phyloP scores from a whole-genome alignment of 2,329 filamentous ascomycete genomes.

The Claviceps citrina region DNA sequence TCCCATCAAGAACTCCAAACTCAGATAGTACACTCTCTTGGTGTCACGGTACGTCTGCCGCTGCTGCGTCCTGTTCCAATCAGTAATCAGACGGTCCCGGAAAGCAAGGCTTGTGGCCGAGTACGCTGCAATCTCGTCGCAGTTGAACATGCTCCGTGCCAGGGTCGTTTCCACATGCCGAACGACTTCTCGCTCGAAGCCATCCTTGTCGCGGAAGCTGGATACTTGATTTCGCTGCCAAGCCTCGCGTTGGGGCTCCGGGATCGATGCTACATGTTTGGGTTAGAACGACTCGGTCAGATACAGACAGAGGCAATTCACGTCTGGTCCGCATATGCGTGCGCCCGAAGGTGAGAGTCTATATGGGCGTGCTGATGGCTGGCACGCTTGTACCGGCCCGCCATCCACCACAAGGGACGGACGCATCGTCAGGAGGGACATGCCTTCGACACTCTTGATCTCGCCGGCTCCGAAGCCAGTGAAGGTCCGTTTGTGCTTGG shows the following conservation, averaged over 20 bases:
- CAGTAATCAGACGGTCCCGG: constrained; percentile 78
- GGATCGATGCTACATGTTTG: constrained; percentile 48
- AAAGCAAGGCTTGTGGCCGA: constrained; percentile 82
- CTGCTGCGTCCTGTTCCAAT: constrained; percentile 98
- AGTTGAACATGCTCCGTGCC: constrained; percentile 93
- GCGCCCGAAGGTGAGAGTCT: no score
- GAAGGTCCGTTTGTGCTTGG: constrained; percentile 94
- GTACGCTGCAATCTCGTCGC: constrained; percentile 88
- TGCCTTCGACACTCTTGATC: constrained; percentile 86
- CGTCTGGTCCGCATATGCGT: neutral
- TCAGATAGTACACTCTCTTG: constrained; percentile 95
- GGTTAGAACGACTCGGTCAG: neutral
- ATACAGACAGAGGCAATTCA: no score
- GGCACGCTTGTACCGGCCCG: no score
- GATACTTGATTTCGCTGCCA: constrained; percentile 50
- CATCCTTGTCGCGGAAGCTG: constrained; percentile 63
- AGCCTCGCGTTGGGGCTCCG: constrained; percentile 71
- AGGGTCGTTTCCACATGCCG: constrained; percentile 93
- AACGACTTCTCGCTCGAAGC: constrained; percentile 77
- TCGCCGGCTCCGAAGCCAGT: constrained; percentile 83
- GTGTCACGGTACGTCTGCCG: constrained; percentile 77
- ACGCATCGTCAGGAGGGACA: constrained; percentile 11
- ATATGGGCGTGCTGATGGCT: no score
- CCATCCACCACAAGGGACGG: no score
- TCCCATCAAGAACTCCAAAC: constrained; percentile 95